Evolutionary conservation across 2,329 filamentous ascomycete genomes (phyloP), one percentile per base, ranked within the genome.

Genomic region (Monilinia laxa): DNA sequence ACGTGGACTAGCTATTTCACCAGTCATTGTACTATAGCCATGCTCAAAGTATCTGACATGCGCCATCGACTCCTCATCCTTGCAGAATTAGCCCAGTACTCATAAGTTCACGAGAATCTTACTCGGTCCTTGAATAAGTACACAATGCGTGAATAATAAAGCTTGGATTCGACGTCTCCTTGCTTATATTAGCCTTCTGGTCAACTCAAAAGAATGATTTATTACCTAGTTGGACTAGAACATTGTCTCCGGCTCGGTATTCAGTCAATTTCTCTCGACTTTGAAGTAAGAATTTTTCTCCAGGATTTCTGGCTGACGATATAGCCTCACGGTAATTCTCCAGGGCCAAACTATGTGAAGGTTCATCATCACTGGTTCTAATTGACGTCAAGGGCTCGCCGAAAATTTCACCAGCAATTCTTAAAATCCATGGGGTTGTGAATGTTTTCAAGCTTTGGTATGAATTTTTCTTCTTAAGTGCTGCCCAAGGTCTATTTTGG

Each of bases 21-120:
- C 64, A 28, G 68, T 53, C 11, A 54, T 52, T 1, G 70, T 71
- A 10, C 49, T 49, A 4, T 47, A 56, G 6, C 70, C 71, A 16
- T 71, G 70, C 11, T 45, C 11, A n/a, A 72, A 71, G 60, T 68
- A 71, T 7, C 63, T 65, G 2, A 72, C 3, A 49, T 74, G 72
- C 11, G 62, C 69, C 28, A 60, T 59, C 12, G 52, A 28, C 23
- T 59, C 20, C 12, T 42, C 54, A 45, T 47, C 9, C 51, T 64
- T 55, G 4, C 16, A 38, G 4, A 62, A 28, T 53, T 20, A 52
- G 59, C 16, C 28, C 6, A 0, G 25, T 14, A 23, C 23, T 62
- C 6, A 2, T 4, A 53, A 18, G 12, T 6, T 40, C 20, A 53
- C 1, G 14, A 10, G 3, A 7, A n/a, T 28, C 47, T 53, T 42